phyloP scores from a whole-genome alignment of 2,329 filamentous ascomycete genomes.

The Botrytis fabae region DNA sequence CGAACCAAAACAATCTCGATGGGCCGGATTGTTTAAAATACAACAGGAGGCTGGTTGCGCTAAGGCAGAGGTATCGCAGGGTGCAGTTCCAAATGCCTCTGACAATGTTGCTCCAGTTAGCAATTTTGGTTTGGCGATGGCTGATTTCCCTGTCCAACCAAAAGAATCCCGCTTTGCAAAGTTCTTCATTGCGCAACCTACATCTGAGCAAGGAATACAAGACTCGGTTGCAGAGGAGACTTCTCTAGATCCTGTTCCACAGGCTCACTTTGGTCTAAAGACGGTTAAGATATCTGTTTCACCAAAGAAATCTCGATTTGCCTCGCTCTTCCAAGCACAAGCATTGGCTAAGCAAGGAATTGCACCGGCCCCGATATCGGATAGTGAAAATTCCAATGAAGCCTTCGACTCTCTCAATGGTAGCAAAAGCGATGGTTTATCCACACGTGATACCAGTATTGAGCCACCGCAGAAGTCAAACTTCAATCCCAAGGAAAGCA shows the following conservation, averaged over 20 bases:
- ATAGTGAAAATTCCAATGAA: background rate
- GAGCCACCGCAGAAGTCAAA: background rate
- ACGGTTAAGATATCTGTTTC: background rate
- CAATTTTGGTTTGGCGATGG: background rate
- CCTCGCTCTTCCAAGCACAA: background rate
- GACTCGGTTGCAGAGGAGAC: background rate
- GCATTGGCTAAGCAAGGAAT: background rate
- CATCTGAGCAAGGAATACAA: background rate
- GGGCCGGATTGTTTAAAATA: background rate
- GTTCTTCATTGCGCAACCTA: background rate
- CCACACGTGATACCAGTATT: background rate
- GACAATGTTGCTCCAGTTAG: background rate
- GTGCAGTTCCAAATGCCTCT: background rate
- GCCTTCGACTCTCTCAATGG: background rate
- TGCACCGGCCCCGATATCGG: background rate
- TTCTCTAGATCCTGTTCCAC: background rate
- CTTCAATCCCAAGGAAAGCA: background rate
- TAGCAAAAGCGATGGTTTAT: accelerated
- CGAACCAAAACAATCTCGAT: background rate
- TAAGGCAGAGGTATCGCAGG: background rate
- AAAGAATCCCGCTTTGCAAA: background rate
- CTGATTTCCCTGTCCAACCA: background rate
- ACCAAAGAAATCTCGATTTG: background rate
- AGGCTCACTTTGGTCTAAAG: background rate
- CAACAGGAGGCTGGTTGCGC: background rate